phyloP scores from a whole-genome alignment of 169 alveolate genomes.

The Plasmodium gallinaceum region DNA sequence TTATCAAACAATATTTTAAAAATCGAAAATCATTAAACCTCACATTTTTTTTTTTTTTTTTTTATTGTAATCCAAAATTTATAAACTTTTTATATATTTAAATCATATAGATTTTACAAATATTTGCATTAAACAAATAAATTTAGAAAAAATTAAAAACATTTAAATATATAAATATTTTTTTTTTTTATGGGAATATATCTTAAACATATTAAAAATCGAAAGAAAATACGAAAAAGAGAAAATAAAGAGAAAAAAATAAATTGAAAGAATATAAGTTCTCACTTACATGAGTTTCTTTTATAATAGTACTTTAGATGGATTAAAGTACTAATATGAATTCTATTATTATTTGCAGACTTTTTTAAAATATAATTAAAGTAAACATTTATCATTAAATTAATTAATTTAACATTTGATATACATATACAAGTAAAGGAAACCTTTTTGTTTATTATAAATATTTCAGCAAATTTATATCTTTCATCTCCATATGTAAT shows the following conservation, averaged over 20 bases:
- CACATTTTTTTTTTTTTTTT: neutral
- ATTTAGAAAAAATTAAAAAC: neutral
- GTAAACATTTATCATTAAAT: constrained; percentile 61
- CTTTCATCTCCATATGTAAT: constrained; percentile 27
- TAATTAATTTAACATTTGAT: constrained; percentile 15
- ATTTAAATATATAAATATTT: neutral
- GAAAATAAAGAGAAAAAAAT: neutral
- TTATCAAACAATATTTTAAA: neutral
- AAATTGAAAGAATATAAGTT: neutral
- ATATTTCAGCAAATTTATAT: constrained; percentile 20
- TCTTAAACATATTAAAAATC: neutral
- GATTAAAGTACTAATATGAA: neutral
- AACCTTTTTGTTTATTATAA: constrained; percentile 10
- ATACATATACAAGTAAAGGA: constrained; percentile 55
- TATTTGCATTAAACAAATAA: neutral
- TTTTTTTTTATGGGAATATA: neutral
- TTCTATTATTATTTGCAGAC: neutral
- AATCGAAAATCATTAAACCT: neutral
- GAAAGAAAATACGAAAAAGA: neutral
- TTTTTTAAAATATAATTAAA: constrained; percentile 17
- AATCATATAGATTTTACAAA: neutral
- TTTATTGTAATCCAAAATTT: neutral
- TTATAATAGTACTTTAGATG: neutral
- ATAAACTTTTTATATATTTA: no score
- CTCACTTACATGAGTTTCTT: neutral